Conservation (phyloP, 352 stramenopile genomes). For the Globisporangium rhizosaccharum region DNA sequence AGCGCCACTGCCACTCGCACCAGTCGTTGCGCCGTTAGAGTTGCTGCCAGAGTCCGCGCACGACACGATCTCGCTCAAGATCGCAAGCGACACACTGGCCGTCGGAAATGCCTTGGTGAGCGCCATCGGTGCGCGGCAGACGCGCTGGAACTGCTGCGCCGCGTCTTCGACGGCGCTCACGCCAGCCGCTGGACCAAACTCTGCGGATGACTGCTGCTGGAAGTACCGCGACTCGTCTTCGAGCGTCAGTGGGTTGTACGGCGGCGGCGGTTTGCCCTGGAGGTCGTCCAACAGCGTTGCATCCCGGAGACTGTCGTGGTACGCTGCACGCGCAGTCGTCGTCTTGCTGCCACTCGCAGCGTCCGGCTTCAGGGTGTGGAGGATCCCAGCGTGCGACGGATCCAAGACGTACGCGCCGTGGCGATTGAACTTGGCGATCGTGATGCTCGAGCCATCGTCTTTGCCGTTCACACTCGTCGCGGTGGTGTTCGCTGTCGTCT, state of each 20-base stretch:
- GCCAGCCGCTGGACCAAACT: background rate
- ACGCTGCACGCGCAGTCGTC: conserved; percentile 30
- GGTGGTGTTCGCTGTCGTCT: conserved; percentile 8
- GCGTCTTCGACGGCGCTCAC: conserved; percentile 18
- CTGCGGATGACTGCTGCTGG: conserved; percentile 39
- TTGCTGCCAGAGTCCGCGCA: conserved; percentile 48
- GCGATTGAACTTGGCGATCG: conserved; percentile 85
- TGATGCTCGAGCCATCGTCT: conserved; percentile 56
- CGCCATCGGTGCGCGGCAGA: conserved; percentile 31
- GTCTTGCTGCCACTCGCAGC: conserved; percentile 8
- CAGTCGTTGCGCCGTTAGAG: conserved; percentile 35
- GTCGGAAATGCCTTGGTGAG: conserved; percentile 56
- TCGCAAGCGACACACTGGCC: conserved; percentile 41
- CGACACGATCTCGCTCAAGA: conserved; percentile 59
- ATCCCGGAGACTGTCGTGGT: conserved; percentile 53
- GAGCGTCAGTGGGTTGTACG: conserved; percentile 76
- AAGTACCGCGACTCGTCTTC: conserved; percentile 84
- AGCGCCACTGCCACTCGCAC: conserved; percentile 1
- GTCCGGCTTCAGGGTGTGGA: conserved; percentile 11
- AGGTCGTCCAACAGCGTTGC: conserved; percentile 75
- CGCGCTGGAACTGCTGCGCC: conserved; percentile 35
- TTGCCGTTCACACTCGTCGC: conserved; percentile 13
- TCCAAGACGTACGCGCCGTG: conserved; percentile 81
- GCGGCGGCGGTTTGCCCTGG: conserved; percentile 30
- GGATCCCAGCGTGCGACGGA: conserved; percentile 57